Conservation (phyloP, 805 yeast species). For the Wickerhamomyces chambardii region DNA sequence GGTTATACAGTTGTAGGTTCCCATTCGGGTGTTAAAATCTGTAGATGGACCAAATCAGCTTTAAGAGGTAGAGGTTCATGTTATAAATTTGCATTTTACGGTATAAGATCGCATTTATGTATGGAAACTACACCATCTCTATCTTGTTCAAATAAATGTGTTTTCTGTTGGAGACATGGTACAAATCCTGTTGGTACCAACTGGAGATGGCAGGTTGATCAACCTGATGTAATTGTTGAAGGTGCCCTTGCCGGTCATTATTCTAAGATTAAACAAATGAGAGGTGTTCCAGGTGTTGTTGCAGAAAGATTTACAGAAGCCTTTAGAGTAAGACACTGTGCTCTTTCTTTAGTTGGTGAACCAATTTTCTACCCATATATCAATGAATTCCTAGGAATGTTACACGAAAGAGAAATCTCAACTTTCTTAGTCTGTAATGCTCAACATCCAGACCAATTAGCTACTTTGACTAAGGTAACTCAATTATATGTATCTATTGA, state of each 20-base stretch:
- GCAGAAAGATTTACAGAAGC: constrained; percentile 89
- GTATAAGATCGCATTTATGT: constrained; percentile 83
- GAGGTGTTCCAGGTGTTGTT: constrained; percentile 93
- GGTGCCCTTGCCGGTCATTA: constrained; percentile 90
- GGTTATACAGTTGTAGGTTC: constrained; percentile 92
- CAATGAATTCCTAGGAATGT: constrained; percentile 71
- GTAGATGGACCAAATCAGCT: constrained; percentile 96
- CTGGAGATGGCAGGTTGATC: constrained; percentile 95
- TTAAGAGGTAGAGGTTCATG: constrained; percentile 91
- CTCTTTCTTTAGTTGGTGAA: constrained; percentile 87
- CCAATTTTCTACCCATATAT: constrained; percentile 92
- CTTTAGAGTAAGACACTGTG: constrained; percentile 83
- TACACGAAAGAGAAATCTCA: constrained; percentile 74
- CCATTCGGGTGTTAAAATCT: constrained; percentile 90
- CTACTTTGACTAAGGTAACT: constrained; percentile 64
- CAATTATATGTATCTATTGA: constrained; percentile 90
- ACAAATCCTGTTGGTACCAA: constrained; percentile 94
- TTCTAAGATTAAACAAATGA: constrained; percentile 85
- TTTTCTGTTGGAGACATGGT: constrained; percentile 96
- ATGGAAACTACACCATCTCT: constrained; percentile 95
- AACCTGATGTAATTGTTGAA: constrained; percentile 72
- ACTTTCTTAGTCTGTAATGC: constrained; percentile 92
- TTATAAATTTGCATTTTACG: constrained; percentile 87
- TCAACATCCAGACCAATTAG: constrained; percentile 85
- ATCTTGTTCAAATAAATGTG: constrained; percentile 93